Evolutionary conservation across 805 yeast genomes (phyloP).

Genomic region (Suhomyces sp.): DNA sequence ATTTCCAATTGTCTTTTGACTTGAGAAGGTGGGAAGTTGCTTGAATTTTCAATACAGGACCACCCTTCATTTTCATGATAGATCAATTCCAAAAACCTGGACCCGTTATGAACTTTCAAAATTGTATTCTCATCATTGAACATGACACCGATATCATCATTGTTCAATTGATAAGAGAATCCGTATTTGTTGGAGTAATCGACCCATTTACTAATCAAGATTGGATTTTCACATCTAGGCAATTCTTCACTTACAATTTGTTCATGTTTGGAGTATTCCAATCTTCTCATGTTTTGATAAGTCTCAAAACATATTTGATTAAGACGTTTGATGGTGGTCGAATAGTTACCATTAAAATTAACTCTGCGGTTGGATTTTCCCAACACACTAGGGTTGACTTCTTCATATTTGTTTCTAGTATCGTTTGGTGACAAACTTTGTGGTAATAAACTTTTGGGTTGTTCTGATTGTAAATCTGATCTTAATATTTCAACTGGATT

Average conservation of each 20-base stretch:
- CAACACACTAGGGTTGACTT: slow-evolving; percentile 45
- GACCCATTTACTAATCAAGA: slow-evolving; percentile 91
- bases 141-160: slow-evolving; percentile 86
- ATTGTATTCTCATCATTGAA: slow-evolving; percentile 85
- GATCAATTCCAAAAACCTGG: slow-evolving; percentile 62
- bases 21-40: slow-evolving; percentile 43
- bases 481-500: slow-evolving; percentile 70
- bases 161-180: slow-evolving; percentile 86
- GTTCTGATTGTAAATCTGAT: slow-evolving; percentile 68
- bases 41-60: slow-evolving; percentile 46
- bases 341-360: slow-evolving; percentile 39
- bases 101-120: slow-evolving; percentile 63
- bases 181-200: slow-evolving; percentile 97
- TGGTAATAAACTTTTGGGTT: slow-evolving; percentile 71
- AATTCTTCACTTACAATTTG: slow-evolving; percentile 34
- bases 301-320: slow-evolving; percentile 39
- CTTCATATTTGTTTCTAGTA: slow-evolving; percentile 83
- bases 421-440: slow-evolving; percentile 91
- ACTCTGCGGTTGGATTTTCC: slow-evolving; percentile 36
- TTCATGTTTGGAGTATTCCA: slow-evolving; percentile 38
- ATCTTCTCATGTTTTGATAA: slow-evolving; percentile 39
- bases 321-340: slow-evolving; percentile 38
- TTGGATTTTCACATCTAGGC: slow-evolving; percentile 55
- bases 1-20: slow-evolving; percentile 76
- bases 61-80: slow-evolving; percentile 46